Percentiles rank a stretch among this genome's conserved stretches.
These are phyloP conservation scores for Angomonas deanei DNA, from an alignment of 208 protist species.

Conservation along the genomic window DNA sequence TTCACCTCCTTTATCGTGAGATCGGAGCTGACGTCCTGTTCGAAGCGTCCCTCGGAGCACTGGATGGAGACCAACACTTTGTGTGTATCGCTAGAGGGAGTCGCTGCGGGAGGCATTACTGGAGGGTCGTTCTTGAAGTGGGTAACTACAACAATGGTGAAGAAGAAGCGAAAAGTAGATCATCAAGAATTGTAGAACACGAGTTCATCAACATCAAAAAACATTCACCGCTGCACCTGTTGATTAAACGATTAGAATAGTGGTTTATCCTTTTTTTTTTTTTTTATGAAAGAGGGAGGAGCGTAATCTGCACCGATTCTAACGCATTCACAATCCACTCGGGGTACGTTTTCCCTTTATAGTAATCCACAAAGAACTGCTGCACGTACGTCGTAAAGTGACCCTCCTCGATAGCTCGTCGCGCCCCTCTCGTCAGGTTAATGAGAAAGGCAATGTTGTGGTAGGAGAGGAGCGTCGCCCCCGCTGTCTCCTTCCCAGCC, in stretches of 20 bases:
- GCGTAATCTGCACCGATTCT: slow-evolving; percentile 61
- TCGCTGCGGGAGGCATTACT: not conserved
- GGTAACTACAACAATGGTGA: not conserved
- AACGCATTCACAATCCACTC: slow-evolving; percentile 86
- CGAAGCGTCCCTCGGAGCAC: slow-evolving; percentile 57
- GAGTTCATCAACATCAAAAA: not conserved
- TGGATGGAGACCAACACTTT: slow-evolving; percentile 39
- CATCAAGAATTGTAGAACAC: not conserved
- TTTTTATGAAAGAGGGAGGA: slow-evolving; percentile 14
- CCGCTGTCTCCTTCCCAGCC: slow-evolving; percentile 79
- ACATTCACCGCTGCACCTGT: not conserved
- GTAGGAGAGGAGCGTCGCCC: slow-evolving; percentile 93
- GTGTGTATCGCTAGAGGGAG: not conserved
- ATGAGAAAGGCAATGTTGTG: slow-evolving; percentile 98
- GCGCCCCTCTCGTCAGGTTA: slow-evolving; percentile 82
- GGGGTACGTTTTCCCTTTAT: slow-evolving; percentile 83
- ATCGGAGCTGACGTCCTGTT: slow-evolving; percentile 20
- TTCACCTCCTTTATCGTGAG: slow-evolving; percentile 37
- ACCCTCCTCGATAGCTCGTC: slow-evolving; percentile 73
- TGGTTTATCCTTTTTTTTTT: not conserved
- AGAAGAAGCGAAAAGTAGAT: slow-evolving; percentile 1
- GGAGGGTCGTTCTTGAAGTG: no score
- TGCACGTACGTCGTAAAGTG: slow-evolving; percentile 83
- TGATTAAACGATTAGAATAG: not conserved
- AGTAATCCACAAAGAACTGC: slow-evolving; percentile 83